A percentile compares a stretch with the other conserved stretches of the same genome.
Evolutionary conservation across 805 yeast genomes (phyloP).

Genomic region (Ogataea haglerorum): DNA sequence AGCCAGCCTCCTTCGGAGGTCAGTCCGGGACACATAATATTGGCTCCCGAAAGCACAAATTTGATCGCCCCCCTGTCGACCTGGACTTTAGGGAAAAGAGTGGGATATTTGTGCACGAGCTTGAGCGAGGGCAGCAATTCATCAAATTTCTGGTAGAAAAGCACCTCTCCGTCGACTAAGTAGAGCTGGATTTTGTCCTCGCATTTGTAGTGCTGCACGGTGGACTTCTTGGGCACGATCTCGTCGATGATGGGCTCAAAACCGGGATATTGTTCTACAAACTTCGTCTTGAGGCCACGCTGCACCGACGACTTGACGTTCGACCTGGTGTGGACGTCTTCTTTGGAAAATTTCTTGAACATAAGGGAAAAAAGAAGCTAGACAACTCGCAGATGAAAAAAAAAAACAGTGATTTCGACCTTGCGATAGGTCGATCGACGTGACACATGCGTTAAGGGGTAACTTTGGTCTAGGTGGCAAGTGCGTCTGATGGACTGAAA

Average conservation of each 20-base stretch:
- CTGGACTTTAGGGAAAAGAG: constrained; percentile 77
- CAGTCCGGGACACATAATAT: constrained; percentile 94
- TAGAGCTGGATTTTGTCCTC: constrained; percentile 85
- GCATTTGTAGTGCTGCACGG: constrained; percentile 75
- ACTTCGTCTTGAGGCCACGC: constrained; percentile 73
- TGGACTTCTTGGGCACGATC: constrained; percentile 84
- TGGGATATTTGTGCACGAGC: constrained; percentile 78
- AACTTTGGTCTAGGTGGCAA: too few species aligned
- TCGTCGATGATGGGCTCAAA: constrained; percentile 76
- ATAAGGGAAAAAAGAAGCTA: constrained; percentile 13
- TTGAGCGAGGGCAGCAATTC: constrained; percentile 72
- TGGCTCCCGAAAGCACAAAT: constrained; percentile 92
- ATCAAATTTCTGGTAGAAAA: constrained; percentile 78
- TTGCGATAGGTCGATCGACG: not conserved
- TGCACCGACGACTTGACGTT: constrained; percentile 94
- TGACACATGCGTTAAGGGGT: too few species aligned
- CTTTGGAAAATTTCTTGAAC: constrained; percentile 60
- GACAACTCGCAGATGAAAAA: not conserved
- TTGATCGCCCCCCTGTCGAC: constrained; percentile 97
- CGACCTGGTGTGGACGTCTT: constrained; percentile 85
- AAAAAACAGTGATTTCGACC: not conserved
- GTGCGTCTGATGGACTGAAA: too few species aligned
- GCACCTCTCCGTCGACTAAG: constrained; percentile 66
- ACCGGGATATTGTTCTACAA: constrained; percentile 70
- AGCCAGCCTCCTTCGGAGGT: constrained; percentile 81